A percentile compares a stretch with the other conserved stretches of the same genome.
Evolutionary conservation across 2,329 filamentous ascomycete species (phyloP).

Genomic region (Trichoderma lentiforme): DNA sequence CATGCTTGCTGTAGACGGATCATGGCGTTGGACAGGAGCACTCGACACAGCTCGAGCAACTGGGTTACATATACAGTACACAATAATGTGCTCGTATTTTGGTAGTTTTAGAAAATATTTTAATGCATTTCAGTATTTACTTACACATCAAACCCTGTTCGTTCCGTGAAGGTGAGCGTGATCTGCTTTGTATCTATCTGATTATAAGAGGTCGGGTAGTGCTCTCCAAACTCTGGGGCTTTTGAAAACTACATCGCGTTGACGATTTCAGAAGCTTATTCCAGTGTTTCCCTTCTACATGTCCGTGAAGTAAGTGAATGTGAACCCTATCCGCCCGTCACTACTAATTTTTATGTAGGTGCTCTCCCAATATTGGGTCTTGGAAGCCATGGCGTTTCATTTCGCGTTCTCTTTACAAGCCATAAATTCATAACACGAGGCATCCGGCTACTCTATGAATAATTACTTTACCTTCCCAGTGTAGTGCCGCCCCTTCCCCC

Average conservation of each 20-base stretch:
- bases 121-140: not conserved
- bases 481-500: not conserved
- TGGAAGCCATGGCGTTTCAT: not conserved
- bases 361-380: not conserved
- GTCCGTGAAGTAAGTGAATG: not conserved
- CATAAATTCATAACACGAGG: not conserved
- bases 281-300: not conserved
- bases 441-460: not conserved
- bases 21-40: constrained; percentile 1
- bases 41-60: not conserved
- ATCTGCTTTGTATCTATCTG: not conserved
- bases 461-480: not conserved
- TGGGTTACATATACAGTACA: not conserved
- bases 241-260: not conserved
- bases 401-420: not conserved
- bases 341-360: not conserved
- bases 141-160: not conserved
- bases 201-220: not conserved
- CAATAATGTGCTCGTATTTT: not conserved
- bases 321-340: not conserved
- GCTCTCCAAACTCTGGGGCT: not conserved
- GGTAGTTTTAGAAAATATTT: not conserved
- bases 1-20: constrained; percentile 3
- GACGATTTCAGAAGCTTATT: not conserved
- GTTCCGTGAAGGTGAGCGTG: not conserved